phyloP scores from a whole-genome alignment of 495 filamentous ascomycete genomes.

The Cudoniella acicularis region DNA sequence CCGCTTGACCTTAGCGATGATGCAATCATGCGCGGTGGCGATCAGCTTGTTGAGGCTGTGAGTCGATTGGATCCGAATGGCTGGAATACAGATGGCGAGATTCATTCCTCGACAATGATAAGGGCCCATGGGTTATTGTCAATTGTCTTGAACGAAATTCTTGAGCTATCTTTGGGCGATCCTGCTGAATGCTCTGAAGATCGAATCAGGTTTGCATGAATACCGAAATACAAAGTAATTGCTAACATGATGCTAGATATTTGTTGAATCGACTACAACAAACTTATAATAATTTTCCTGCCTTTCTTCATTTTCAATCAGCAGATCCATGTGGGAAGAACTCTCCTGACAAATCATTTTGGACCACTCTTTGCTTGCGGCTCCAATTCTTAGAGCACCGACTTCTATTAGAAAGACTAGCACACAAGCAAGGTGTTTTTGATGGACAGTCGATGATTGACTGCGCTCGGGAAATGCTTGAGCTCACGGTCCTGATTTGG shows the following conservation, averaged over 20 bases:
- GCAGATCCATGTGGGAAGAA: not conserved
- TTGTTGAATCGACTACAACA: constrained; percentile 6
- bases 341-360: constrained; percentile 3
- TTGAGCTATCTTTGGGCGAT: constrained; percentile 22
- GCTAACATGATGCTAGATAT: too few relatives aligned
- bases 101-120: constrained; percentile 5
- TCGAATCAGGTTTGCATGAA: constrained; percentile 20
- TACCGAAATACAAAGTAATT: too few relatives aligned
- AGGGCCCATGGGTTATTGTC: constrained; percentile 6
- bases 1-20: constrained; percentile 23
- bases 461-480: constrained; percentile 26
- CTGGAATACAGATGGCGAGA: constrained; percentile 17
- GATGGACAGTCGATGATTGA: constrained; percentile 26
- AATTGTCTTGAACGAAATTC: constrained; percentile 17
- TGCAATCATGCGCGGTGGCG: constrained; percentile 18
- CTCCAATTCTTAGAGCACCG: constrained; percentile 19
- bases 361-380: constrained; percentile 7
- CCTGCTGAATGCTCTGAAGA: constrained; percentile 11
- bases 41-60: constrained; percentile 15
- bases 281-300: constrained; percentile 14
- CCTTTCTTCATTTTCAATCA: constrained; percentile 7
- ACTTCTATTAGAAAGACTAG: constrained; percentile 18
- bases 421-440: constrained; percentile 13
- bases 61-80: constrained; percentile 16
- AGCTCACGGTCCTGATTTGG: constrained; percentile 24